These are phyloP conservation scores for Apiospora sp. DNA, from an alignment of 2,329 filamentous ascomycete genomes.

Conservation along the genomic window DNA sequence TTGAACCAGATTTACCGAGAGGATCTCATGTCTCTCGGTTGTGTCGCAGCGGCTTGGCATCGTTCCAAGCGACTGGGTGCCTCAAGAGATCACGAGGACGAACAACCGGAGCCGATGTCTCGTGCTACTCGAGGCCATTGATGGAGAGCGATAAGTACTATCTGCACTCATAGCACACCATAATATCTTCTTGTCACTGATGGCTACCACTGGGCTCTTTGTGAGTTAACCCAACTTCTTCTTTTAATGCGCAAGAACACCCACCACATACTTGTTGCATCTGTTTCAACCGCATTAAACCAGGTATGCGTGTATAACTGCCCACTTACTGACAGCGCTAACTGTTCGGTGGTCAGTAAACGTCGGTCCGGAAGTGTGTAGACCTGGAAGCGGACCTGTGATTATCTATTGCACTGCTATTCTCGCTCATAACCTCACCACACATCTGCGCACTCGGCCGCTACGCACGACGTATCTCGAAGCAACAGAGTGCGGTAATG, in stretches of 20 bases:
- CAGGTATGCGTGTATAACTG: not conserved
- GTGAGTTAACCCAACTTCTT: not conserved
- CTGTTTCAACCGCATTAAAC: not conserved
- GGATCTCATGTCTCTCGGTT: not conserved
- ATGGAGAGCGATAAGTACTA: not conserved
- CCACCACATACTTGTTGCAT: not conserved
- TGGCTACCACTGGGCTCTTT: not conserved
- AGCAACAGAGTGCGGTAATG: too few species aligned
- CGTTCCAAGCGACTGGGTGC: not conserved
- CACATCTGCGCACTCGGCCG: not conserved
- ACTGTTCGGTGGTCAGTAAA: not conserved
- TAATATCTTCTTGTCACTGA: not conserved
- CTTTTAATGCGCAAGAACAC: not conserved
- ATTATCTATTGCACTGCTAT: not conserved
- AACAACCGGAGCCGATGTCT: not conserved
- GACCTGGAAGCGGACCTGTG: not conserved
- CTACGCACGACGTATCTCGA: not conserved
- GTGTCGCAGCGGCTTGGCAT: not conserved
- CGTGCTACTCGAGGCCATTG: not conserved
- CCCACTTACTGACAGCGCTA: not conserved
- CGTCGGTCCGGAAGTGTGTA: too few species aligned
- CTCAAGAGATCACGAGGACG: not conserved
- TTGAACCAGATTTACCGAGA: constrained; percentile 12
- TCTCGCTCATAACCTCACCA: too few species aligned
- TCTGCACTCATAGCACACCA: not conserved